phyloP scores from a whole-genome alignment of 2,329 filamentous ascomycete genomes.

The Diaporthe eres region DNA sequence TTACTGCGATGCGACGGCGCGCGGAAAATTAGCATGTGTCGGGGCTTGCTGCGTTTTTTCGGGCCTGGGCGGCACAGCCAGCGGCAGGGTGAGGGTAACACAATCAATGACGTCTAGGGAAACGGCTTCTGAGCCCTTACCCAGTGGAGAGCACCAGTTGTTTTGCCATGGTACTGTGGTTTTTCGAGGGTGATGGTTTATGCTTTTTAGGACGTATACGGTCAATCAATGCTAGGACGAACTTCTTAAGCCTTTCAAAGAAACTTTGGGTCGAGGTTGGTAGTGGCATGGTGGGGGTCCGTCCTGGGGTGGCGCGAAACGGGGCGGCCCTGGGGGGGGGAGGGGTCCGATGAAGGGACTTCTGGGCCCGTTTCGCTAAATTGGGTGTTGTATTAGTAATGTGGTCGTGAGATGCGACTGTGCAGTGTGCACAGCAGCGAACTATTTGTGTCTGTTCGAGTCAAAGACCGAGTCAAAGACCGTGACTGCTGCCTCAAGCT shows the following conservation, averaged over 20 bases:
- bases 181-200: constrained; percentile 22
- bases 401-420: neutral
- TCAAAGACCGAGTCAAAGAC: neutral
- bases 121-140: neutral
- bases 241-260: constrained; percentile 32
- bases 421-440: constrained; percentile 9
- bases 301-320: constrained; percentile 1
- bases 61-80: neutral
- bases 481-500: neutral
- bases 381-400: constrained; percentile 27
- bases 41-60: neutral
- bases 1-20: constrained; percentile 65
- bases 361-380: constrained; percentile 20
- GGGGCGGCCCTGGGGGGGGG: neutral
- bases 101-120: neutral
- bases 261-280: constrained; percentile 35
- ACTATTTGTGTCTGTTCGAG: neutral
- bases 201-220: constrained; percentile 35
- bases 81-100: constrained; percentile 30
- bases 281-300: constrained; percentile 32
- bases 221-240: constrained; percentile 36
- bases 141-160: constrained; percentile 41
- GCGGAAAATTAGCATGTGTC: constrained; percentile 28
- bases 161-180: constrained; percentile 40
- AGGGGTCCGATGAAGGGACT: constrained; percentile 21